A percentile compares a stretch with the other conserved stretches of the same genome.
phyloP scores from a whole-genome alignment of 495 filamentous ascomycete species.

The Penicillium ochrochloron region DNA sequence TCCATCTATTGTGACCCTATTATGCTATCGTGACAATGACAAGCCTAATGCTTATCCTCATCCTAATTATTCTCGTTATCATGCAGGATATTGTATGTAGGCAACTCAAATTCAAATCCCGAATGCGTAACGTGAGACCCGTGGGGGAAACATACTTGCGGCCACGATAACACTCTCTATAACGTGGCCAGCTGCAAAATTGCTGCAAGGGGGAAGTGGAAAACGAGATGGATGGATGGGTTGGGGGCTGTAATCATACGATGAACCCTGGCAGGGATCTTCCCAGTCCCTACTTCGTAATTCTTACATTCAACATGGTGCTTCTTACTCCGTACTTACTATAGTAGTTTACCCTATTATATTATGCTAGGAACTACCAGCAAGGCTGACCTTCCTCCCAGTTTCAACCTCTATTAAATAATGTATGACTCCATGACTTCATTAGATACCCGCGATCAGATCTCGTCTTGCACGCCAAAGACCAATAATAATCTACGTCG shows the following conservation, averaged over 20 bases:
- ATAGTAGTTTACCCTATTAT: not conserved
- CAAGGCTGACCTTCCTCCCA: not conserved
- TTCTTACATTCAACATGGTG: no score
- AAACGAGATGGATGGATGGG: not conserved
- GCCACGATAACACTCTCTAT: constrained; percentile 2
- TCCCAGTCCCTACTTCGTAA: not conserved
- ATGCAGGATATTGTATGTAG: not conserved
- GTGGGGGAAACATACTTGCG: not conserved
- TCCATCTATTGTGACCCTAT: not conserved
- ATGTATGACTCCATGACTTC: not conserved
- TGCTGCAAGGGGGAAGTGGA: constrained; percentile 19
- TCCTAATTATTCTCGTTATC: not conserved
- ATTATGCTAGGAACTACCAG: not conserved
- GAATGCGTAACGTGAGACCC: constrained; percentile 2
- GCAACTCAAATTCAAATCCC: not conserved
- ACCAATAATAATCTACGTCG: not conserved
- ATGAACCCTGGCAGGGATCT: not conserved
- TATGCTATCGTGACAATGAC: not conserved
- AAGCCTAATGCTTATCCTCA: not conserved
- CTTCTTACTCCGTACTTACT: not conserved
- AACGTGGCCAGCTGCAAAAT: constrained; percentile 19
- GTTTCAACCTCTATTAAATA: not conserved
- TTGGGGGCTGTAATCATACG: not conserved
- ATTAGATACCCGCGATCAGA: not conserved
- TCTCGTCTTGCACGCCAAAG: not conserved